Evolutionary conservation across 2,329 filamentous ascomycete species (phyloP).

Genomic region (Cercospora janseana): DNA sequence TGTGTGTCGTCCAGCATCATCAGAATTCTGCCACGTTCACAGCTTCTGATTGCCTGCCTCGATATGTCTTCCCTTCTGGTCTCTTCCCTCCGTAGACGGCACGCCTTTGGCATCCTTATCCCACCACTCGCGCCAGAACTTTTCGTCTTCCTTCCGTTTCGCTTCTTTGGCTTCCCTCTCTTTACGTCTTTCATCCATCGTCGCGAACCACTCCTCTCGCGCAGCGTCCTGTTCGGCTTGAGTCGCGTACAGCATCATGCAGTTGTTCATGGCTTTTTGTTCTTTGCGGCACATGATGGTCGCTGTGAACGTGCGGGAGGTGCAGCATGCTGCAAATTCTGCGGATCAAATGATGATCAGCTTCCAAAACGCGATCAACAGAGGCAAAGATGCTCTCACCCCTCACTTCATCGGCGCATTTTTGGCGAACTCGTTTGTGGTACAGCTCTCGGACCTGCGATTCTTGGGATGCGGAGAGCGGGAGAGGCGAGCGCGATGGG

Average conservation of each 20-base stretch:
- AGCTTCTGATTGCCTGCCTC: neutral
- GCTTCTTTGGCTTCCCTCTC: conserved; percentile 60
- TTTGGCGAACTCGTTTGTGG: conserved; percentile 71
- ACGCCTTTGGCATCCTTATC: conserved; percentile 38
- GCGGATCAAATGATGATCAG: neutral
- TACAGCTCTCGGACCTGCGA: conserved; percentile 77
- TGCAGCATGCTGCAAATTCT: conserved; percentile 92
- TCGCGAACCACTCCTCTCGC: conserved; percentile 88
- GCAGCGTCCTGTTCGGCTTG: conserved; percentile 82
- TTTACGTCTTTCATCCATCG: conserved; percentile 66
- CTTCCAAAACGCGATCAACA: too few relatives aligned
- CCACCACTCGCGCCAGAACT: conserved; percentile 54
- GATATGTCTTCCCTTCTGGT: conserved; percentile 17
- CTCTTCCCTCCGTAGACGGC: conserved; percentile 20
- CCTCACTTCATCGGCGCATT: conserved; percentile 63
- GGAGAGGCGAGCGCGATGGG: conserved; percentile 68
- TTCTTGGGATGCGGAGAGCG: conserved; percentile 78
- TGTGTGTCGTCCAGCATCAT: neutral
- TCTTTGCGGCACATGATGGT: conserved; percentile 80
- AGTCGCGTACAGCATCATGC: conserved; percentile 85
- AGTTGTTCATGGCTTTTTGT: conserved; percentile 85
- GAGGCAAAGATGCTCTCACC: too few relatives aligned
- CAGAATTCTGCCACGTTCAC: neutral
- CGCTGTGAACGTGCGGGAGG: conserved; percentile 79
- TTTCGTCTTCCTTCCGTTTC: conserved; percentile 45